Conservation (phyloP, 2,329 filamentous ascomycete species). For the Sporothrix luriei region DNA sequence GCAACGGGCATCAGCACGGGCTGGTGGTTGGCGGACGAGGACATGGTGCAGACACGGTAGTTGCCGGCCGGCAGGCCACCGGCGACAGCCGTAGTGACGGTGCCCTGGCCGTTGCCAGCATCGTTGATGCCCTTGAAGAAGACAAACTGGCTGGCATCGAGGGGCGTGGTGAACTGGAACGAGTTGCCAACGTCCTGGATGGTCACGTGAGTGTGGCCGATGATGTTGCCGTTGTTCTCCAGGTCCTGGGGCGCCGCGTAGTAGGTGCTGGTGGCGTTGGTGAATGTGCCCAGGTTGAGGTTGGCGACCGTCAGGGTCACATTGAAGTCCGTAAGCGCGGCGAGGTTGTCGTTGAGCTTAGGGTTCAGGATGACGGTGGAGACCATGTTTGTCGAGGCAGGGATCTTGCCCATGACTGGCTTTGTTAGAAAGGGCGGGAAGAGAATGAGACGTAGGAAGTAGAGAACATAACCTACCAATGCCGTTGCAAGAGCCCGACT, state of each 20-base stretch:
- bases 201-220: conserved; percentile 64
- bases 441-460: neutral
- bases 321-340: conserved; percentile 54
- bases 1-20: conserved; percentile 67
- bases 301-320: conserved; percentile 58
- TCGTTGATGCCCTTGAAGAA: conserved; percentile 72
- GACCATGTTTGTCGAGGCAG: conserved; percentile 58
- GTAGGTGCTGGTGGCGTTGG: conserved; percentile 62
- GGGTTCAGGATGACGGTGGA: conserved; percentile 59
- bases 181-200: conserved; percentile 58
- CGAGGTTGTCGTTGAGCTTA: conserved; percentile 53
- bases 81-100: conserved; percentile 56
- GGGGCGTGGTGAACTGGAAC: conserved; percentile 55
- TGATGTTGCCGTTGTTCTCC: conserved; percentile 53
- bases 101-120: conserved; percentile 58
- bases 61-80: conserved; percentile 63
- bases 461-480: conserved; percentile 52
- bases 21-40: conserved; percentile 65
- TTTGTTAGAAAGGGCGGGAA: neutral
- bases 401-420: conserved; percentile 63
- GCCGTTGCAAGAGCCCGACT: conserved; percentile 65
- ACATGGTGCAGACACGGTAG: conserved; percentile 68
- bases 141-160: conserved; percentile 57
- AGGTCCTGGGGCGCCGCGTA: conserved; percentile 63
- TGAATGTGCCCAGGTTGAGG: conserved; percentile 61